These are phyloP conservation scores for Apiotrichum laibachii DNA, from an alignment of 1,284 basidiomycete species.

Conservation along the genomic window DNA sequence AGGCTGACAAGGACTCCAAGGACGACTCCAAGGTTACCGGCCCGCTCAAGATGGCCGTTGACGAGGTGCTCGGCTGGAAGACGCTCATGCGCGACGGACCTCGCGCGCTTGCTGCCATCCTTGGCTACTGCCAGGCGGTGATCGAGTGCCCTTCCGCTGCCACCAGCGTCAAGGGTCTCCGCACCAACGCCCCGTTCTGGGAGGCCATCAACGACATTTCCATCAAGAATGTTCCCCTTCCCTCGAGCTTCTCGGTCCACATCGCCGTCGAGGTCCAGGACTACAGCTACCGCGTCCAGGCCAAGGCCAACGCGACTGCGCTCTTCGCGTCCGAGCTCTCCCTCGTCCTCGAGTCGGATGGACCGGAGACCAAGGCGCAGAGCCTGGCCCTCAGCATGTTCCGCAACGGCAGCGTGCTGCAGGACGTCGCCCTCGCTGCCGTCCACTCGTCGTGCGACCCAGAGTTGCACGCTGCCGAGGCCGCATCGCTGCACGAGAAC, in stretches of 20 bases:
- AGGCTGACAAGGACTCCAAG: slow-evolving; percentile 14
- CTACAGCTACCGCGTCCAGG: slow-evolving; percentile 62
- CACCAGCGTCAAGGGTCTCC: slow-evolving; percentile 25
- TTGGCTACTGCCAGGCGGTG: slow-evolving; percentile 74
- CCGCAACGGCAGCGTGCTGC: slow-evolving; percentile 40
- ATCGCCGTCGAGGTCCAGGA: slow-evolving; percentile 38
- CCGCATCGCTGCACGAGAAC: slow-evolving; percentile 24
- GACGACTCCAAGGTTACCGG: slow-evolving; percentile 45
- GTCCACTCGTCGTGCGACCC: slow-evolving; percentile 38
- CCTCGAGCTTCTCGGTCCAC: slow-evolving; percentile 39
- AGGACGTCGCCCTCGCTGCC: slow-evolving; percentile 33
- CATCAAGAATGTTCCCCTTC: slow-evolving; percentile 33
- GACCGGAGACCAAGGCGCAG: slow-evolving; percentile 34
- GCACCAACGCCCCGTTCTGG: slow-evolving; percentile 37
- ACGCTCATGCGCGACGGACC: slow-evolving; percentile 71
- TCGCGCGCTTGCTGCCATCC: slow-evolving; percentile 67
- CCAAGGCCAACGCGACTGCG: slow-evolving; percentile 43
- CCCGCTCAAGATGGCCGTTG: slow-evolving; percentile 56
- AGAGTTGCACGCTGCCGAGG: slow-evolving; percentile 38
- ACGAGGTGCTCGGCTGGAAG: slow-evolving; percentile 62
- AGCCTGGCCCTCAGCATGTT: slow-evolving; percentile 39
- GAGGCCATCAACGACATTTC: slow-evolving; percentile 37
- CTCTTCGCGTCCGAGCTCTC: slow-evolving; percentile 38
- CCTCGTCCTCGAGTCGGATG: slow-evolving; percentile 28
- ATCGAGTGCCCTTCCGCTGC: slow-evolving; percentile 30